These are phyloP conservation scores for Schizochytrium sp. DNA, from an alignment of 108 stramenopile genomes.

Conservation along the genomic window DNA sequence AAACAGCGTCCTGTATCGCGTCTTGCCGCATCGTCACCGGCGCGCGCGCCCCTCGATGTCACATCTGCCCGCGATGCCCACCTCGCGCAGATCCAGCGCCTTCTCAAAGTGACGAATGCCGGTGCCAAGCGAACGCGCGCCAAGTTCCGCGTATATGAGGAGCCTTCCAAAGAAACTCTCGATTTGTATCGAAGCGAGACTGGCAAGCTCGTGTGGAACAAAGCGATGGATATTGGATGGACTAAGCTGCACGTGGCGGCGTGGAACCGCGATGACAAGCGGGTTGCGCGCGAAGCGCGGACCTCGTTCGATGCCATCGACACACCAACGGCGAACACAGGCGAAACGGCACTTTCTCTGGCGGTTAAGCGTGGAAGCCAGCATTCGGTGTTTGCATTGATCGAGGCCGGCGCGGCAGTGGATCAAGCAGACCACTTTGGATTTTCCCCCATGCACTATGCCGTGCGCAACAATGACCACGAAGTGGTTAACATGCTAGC, in stretches of 20 bases:
- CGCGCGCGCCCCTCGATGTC: not conserved
- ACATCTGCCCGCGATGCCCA: not conserved
- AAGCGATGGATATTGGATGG: not conserved
- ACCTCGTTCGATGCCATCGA: not conserved
- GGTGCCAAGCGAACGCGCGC: not conserved
- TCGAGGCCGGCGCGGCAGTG: not conserved
- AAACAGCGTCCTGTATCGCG: not conserved
- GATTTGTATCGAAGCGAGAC: not conserved
- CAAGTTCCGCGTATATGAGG: not conserved
- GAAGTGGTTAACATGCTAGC: not conserved
- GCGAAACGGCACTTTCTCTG: not conserved
- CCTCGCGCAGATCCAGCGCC: not conserved
- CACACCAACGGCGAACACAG: not conserved
- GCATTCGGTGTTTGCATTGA: not conserved
- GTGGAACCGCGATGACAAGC: conserved; percentile 3
- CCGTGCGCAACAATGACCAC: not conserved
- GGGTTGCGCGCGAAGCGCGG: not conserved
- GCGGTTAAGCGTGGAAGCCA: not conserved
- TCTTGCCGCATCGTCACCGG: not conserved
- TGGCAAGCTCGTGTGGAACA: not conserved
- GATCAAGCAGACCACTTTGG: not conserved
- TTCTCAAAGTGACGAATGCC: not conserved
- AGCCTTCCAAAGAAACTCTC: not conserved
- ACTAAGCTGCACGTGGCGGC: not conserved
- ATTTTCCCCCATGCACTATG: not conserved